Evolutionary conservation across 192 early-diverging fungal species (phyloP).

Genomic region (Coemansia sp.): DNA sequence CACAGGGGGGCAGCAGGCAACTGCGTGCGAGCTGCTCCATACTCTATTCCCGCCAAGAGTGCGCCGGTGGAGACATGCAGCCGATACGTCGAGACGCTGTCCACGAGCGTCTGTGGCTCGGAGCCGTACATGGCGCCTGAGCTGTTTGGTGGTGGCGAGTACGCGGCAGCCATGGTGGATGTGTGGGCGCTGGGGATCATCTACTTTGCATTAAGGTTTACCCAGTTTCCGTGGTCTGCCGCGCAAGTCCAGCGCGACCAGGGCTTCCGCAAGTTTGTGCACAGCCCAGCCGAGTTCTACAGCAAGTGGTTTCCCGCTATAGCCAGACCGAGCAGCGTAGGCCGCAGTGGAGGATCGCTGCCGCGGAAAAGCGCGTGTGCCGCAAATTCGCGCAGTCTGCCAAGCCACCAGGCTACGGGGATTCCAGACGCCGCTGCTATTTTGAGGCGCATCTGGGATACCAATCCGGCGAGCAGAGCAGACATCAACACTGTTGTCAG

Average conservation of each 20-base stretch:
- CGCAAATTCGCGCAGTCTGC: background rate
- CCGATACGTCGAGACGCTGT: slow-evolving; percentile 35
- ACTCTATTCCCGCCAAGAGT: slow-evolving; percentile 3
- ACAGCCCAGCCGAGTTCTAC: slow-evolving; percentile 14
- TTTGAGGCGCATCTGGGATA: slow-evolving; percentile 21
- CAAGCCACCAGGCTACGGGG: background rate
- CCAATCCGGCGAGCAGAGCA: slow-evolving; percentile 20
- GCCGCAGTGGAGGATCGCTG: background rate
- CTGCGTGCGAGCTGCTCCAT: slow-evolving; percentile 21
- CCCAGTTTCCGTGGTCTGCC: slow-evolving; percentile 64
- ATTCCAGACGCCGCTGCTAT: background rate
- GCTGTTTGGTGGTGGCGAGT: slow-evolving; percentile 54
- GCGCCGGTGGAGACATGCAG: background rate
- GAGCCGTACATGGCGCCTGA: slow-evolving; percentile 97
- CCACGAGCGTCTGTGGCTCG: slow-evolving; percentile 74
- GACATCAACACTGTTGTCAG: slow-evolving; percentile 19
- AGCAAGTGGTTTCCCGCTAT: slow-evolving; percentile 26
- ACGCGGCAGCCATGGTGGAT: slow-evolving; percentile 77
- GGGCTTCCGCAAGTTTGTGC: slow-evolving; percentile 14
- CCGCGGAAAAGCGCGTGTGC: background rate
- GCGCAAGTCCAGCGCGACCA: slow-evolving; percentile 43
- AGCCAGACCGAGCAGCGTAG: no score
- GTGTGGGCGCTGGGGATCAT: slow-evolving; percentile 89
- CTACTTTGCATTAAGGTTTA: slow-evolving; percentile 64
- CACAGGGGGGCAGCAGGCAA: background rate